Conservation (phyloP, 306 rosid genomes). For the Acacia melanoxylon region DNA sequence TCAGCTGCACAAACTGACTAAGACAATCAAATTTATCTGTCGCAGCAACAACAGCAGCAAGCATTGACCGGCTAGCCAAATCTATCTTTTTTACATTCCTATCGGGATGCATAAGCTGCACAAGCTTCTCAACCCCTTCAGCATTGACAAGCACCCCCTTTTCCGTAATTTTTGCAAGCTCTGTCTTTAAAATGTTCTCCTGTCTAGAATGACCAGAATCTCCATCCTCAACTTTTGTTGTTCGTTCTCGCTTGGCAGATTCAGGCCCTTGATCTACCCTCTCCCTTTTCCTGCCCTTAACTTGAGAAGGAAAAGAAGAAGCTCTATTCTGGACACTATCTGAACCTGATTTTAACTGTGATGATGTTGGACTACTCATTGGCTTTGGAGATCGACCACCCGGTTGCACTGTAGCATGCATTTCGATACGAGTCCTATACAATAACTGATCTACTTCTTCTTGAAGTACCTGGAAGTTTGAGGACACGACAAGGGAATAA, state of each 20-base stretch:
- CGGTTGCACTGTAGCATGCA: conserved; percentile 74
- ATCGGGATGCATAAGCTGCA: conserved; percentile 75
- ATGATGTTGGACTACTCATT: conserved; percentile 71
- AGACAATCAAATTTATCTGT: conserved; percentile 77
- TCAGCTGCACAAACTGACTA: conserved; percentile 64
- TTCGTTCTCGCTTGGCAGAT: conserved; percentile 60
- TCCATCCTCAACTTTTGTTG: conserved; percentile 61
- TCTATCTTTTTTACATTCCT: conserved; percentile 68
- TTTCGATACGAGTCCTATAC: conserved; percentile 62
- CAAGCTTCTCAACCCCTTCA: conserved; percentile 73
- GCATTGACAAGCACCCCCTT: conserved; percentile 75
- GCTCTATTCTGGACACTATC: conserved; percentile 70
- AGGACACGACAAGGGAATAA: background rate
- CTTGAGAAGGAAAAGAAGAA: conserved; percentile 61
- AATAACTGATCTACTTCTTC: conserved; percentile 81
- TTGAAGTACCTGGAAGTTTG: conserved; percentile 60
- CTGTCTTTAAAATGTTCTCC: conserved; percentile 66
- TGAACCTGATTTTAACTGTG: conserved; percentile 72
- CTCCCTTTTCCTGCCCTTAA: conserved; percentile 78
- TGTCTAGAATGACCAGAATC: conserved; percentile 52
- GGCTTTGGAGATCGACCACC: conserved; percentile 92
- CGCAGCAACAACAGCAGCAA: conserved; percentile 74
- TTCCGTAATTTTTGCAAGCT: conserved; percentile 71
- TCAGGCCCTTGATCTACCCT: conserved; percentile 73
- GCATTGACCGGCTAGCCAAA: conserved; percentile 70